phyloP scores from a whole-genome alignment of 257 asterid species.

The Nicotiana attenuata region DNA sequence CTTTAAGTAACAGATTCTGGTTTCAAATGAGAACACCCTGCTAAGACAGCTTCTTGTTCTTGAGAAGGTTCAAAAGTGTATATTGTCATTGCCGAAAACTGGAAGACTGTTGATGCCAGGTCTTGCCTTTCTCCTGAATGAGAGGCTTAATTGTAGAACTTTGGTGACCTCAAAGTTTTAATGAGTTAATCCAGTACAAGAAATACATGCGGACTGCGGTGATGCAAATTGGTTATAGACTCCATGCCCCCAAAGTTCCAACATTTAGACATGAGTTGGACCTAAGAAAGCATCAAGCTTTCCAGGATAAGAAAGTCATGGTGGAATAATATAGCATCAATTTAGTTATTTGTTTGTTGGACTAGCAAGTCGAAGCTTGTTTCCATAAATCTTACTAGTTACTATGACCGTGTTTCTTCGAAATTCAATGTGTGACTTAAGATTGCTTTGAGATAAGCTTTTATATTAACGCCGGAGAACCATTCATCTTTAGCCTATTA shows the following conservation, averaged over 20 bases:
- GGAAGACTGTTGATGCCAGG: background rate
- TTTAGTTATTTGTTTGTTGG: too few species aligned
- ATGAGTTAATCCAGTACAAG: background rate
- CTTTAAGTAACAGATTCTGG: background rate
- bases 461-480: background rate
- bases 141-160: background rate
- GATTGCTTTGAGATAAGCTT: background rate
- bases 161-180: background rate
- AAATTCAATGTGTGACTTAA: too few species aligned
- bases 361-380: too few species aligned
- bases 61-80: background rate
- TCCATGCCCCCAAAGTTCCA: background rate
- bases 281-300: too few species aligned
- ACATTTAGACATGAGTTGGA: background rate
- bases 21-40: background rate
- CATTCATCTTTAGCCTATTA: background rate
- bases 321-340: too few species aligned
- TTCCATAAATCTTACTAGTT: background rate
- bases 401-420: too few species aligned
- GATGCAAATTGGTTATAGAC: background rate
- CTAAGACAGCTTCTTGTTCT: background rate
- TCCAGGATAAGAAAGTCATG: too few species aligned
- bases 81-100: background rate
- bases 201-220: too few species aligned
- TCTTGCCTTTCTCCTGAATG: background rate